Evolutionary conservation across 2,329 filamentous ascomycete genomes (phyloP).

Genomic region (Beauveria australis): DNA sequence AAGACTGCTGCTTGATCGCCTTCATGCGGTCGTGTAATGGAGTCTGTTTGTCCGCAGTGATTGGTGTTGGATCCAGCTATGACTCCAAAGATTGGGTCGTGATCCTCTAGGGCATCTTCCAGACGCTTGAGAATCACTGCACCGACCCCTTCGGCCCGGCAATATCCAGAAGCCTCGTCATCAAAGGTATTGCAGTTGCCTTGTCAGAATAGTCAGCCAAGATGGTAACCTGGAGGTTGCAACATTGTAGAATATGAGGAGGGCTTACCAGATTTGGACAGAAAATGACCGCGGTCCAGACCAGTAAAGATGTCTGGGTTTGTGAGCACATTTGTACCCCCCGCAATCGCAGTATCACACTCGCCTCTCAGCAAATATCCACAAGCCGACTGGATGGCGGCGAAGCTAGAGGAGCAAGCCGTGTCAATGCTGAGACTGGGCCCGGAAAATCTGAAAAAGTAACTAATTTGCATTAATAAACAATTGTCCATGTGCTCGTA

Average conservation of each 20-base stretch:
- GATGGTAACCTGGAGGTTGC: neutral
- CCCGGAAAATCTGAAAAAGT: conserved; percentile 42
- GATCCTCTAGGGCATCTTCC: conserved; percentile 67
- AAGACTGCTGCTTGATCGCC: conserved; percentile 67
- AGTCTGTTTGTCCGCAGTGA: conserved; percentile 72
- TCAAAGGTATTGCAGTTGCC: conserved; percentile 59
- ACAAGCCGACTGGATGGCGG: conserved; percentile 31
- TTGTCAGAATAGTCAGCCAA: neutral
- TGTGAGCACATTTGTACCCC: conserved; percentile 64
- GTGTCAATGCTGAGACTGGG: conserved; percentile 31
- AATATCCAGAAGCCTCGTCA: conserved; percentile 73
- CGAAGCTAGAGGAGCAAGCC: conserved; percentile 26
- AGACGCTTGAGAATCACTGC: conserved; percentile 72
- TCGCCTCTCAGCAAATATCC: conserved; percentile 55
- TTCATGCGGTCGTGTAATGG: conserved; percentile 76
- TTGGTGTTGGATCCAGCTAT: conserved; percentile 71
- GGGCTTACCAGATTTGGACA: conserved; percentile 41
- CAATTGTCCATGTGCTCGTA: neutral
- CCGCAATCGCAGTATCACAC: conserved; percentile 71
- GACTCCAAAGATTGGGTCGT: conserved; percentile 69
- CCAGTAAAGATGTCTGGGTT: conserved; percentile 74
- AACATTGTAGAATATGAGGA: neutral
- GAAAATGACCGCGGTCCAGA: conserved; percentile 66
- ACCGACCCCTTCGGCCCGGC: conserved; percentile 67
- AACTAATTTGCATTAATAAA: conserved; percentile 40